Base-by-base conservation (phyloP, 2,329 filamentous ascomycete species). In the Fusarium fujikuroi region DNA sequence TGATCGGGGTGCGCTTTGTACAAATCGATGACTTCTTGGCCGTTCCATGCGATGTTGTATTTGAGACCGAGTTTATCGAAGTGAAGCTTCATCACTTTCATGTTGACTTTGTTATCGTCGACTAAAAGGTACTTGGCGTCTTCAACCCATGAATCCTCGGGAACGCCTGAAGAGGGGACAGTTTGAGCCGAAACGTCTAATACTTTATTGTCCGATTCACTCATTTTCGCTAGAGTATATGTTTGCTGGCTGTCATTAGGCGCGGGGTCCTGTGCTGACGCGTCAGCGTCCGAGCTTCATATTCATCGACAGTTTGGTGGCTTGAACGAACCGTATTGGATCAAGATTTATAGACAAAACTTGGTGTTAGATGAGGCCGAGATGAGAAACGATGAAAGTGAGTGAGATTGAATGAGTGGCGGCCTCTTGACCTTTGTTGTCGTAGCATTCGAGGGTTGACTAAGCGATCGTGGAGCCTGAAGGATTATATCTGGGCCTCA, bases 81-180 rank as follows among this genome's bases (percentile, higher is more conserved):
- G 25, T 15, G 5, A 3, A 16, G n/a, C 9, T 23, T 9, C 52
- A 30, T 7, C 14, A 58, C 5, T 16, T 18, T 42, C 2, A 30
- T 36, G 12, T 59, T 54, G 28, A 54, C 12, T 18, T 7, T 14
- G 9, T 72, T 71, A 23, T 71, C 69, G 8, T 72, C 68, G 14
- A 39, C 69, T 1, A 71, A 6, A 11, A 68, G 46, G 5, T 49
- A 61, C 9, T 50, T 68, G 36, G 39, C 21, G 3, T 63, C 36
- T 19, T 47, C 50, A 10, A 18, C n/a, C n/a, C 25, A 14, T 2
- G 21, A 2, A 2, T 28, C 25, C 0, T 34, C 5, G 5, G 19
- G 6, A 5, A 9, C 3, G 7, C 12, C 3, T 0, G 34, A 30
- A 9, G 46, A 28, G 16, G 8, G 1, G 9, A 7, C 23, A 14